These are phyloP conservation scores for Trichosporon sp. DNA, from an alignment of 1,284 basidiomycete species.

Conservation along the genomic window DNA sequence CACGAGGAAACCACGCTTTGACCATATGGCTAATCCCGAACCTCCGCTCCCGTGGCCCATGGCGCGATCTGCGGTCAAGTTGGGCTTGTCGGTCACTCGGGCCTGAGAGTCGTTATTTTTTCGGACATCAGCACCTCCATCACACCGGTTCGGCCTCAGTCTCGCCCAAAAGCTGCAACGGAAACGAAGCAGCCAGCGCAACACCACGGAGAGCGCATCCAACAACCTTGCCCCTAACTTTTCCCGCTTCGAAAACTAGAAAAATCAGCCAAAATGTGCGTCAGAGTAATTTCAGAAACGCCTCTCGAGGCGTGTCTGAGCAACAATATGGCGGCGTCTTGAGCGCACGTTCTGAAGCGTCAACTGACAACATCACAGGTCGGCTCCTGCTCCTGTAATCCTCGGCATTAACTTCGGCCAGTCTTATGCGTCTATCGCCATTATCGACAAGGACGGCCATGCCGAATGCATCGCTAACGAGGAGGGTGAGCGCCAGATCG, in stretches of 20 bases:
- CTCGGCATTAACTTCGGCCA: constrained; percentile 97
- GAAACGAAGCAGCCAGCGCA: constrained; percentile 2
- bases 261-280: constrained; percentile 12
- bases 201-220: neutral
- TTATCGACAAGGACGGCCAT: constrained; percentile 90
- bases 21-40: neutral
- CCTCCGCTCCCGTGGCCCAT: neutral
- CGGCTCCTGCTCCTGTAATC: constrained; percentile 41
- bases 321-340: neutral
- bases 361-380: constrained; percentile 20
- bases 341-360: neutral
- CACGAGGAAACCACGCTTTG: neutral
- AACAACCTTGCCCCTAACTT: neutral
- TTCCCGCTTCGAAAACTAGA: neutral
- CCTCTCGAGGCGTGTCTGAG: neutral
- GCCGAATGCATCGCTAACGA: constrained; percentile 96
- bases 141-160: neutral
- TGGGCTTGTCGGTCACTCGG: neutral
- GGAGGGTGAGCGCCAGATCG: constrained; percentile 96
- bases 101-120: neutral
- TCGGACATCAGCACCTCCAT: neutral
- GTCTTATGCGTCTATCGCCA: constrained; percentile 88
- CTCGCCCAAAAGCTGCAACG: constrained; percentile 2
- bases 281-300: neutral
- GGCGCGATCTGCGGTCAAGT: neutral